Percentiles rank a stretch among this genome's conserved stretches.
Conservation (phyloP, 192 early-diverging fungal genomes). For the Gonapodya prolifera region DNA sequence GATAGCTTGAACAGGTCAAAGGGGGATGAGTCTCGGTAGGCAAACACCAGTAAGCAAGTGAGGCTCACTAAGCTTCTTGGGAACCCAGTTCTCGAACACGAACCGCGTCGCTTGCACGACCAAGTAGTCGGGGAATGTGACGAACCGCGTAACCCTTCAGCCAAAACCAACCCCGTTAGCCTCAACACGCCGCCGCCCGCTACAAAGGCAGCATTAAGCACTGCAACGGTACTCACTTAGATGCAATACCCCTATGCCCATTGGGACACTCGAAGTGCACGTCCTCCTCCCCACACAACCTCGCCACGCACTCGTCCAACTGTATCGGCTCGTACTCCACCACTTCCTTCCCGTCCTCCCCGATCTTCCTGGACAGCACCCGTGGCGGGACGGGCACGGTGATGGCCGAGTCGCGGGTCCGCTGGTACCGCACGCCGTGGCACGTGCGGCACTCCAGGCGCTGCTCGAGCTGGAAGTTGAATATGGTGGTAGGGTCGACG, state of each 20-base stretch:
- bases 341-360: conserved; percentile 16
- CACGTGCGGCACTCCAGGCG: conserved; percentile 79
- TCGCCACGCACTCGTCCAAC: conserved; percentile 53
- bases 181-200: too few species aligned
- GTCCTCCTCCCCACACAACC: conserved; percentile 32
- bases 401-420: conserved; percentile 24
- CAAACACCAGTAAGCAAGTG: background rate
- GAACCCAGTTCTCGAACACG: conserved; percentile 74
- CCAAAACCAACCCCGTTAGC: too few species aligned
- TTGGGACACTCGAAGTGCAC: conserved; percentile 52
- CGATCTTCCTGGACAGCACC: background rate
- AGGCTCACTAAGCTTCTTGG: conserved; percentile 39
- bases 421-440: conserved; percentile 63
- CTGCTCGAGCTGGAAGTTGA: conserved; percentile 70
- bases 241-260: conserved; percentile 43
- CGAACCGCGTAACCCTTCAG: conserved; percentile 43
- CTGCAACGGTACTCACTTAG: conserved; percentile 30
- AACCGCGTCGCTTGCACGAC: conserved; percentile 60
- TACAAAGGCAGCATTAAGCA: background rate
- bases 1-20: conserved; percentile 9
- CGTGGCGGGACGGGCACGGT: background rate
- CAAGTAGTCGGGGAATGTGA: conserved; percentile 61
- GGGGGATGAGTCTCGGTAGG: background rate
- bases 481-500: conserved; percentile 59
- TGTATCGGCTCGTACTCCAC: conserved; percentile 38